Percentiles rank a stretch among this genome's conserved stretches.
Conservation (phyloP, 371 early-diverging fungal species). For the Batkoa obscura region DNA sequence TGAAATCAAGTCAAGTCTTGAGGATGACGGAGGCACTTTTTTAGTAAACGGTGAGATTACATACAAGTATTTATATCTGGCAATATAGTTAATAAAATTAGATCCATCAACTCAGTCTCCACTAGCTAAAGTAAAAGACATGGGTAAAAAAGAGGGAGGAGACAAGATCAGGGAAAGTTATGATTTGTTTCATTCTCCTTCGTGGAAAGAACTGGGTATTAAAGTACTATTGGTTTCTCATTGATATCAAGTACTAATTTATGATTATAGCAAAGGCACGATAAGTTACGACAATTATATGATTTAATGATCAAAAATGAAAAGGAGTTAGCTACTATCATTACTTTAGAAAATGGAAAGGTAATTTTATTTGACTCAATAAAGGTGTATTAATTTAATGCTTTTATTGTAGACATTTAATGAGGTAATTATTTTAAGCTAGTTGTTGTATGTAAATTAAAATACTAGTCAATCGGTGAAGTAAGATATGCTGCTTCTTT, state of each 20-base stretch:
- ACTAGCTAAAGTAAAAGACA: too few relatives aligned
- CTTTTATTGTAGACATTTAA: slow-evolving; percentile 1
- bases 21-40: too few relatives aligned
- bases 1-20: too few relatives aligned
- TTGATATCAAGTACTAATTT: background rate
- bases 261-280: slow-evolving; percentile 25
- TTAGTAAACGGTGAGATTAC: too few relatives aligned
- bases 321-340: slow-evolving; percentile 50
- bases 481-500: slow-evolving; percentile 52
- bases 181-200: too few relatives aligned
- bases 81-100: too few relatives aligned
- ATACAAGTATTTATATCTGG: too few relatives aligned
- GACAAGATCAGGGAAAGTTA: too few relatives aligned
- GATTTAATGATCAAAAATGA: slow-evolving; percentile 43
- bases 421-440: background rate
- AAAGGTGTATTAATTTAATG: slow-evolving; percentile 8
- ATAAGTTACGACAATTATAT: slow-evolving; percentile 41
- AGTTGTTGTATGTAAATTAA: background rate
- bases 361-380: slow-evolving; percentile 4
- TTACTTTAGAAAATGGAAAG: slow-evolving; percentile 66
- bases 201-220: too few relatives aligned
- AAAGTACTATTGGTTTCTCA: too few relatives aligned
- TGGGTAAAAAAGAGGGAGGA: too few relatives aligned
- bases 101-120: too few relatives aligned
- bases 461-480: slow-evolving; percentile 29